Evolutionary conservation across 495 filamentous ascomycete species (phyloP), one percentile per base, ranked within the genome.

Genomic region (Talaromyces ruber): DNA sequence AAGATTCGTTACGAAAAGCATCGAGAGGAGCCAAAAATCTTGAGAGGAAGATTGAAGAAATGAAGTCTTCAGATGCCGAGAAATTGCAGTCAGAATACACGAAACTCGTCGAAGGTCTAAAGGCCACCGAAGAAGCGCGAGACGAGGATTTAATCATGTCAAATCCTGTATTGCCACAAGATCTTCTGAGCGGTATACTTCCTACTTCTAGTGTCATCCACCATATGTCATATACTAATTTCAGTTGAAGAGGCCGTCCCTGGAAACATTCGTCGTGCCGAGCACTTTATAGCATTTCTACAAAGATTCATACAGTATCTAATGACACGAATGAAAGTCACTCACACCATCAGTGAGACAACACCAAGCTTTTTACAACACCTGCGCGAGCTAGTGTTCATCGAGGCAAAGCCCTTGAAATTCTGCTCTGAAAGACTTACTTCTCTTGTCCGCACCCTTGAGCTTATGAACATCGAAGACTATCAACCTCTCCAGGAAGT

Each of bases 271-370:
- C 82, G 94, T 61, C 82, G 94, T 71, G 94, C 94, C 22, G 94
- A 99, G 71, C 94, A 99, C 72, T 99, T 99, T 68, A 84, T 97
- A 22, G 85, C 91, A 9, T 99, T 99, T 73, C 75, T 99, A 50
- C 93, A 96, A 69, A 83, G 94, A 63, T 99, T 98, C 70, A 89
- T 99, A 61, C 95, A 99, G 71, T 99, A 99, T 67, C 83, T 99
- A 60, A 97, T 96, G 80, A 97, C 94, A 1, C 86, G 95, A 59
- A 98, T 99, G 94, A 97, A 96, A 79, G 93, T 98, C 22, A 85
- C 92, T 1, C 91, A 96, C 68, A 93, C 96, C 62, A 96, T 98
- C 57, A 96, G 93, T 24, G 95, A 99, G 72, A 98, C 94, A 1
- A 94, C 94, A 0, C 87, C 89, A 2, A 97, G 92, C 0, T 99